Conservation (phyloP, 495 filamentous ascomycete genomes). For the Daldinia concentrica region DNA sequence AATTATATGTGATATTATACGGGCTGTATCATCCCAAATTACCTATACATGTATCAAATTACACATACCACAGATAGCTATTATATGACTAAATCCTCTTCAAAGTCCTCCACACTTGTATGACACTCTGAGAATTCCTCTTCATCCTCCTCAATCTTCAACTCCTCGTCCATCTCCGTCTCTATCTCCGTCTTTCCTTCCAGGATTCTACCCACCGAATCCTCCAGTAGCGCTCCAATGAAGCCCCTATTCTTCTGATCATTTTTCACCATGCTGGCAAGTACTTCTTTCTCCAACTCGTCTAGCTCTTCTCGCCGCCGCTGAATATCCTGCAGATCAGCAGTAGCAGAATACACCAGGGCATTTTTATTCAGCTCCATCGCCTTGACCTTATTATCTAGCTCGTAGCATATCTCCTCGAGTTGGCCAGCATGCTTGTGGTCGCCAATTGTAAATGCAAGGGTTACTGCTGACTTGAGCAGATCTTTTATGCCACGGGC, state of each 20-base stretch:
- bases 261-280: slow-evolving; percentile 40
- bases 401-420: slow-evolving; percentile 49
- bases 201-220: slow-evolving; percentile 46
- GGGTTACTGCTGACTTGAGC: slow-evolving; percentile 43
- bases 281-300: slow-evolving; percentile 44
- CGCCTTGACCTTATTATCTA: slow-evolving; percentile 48
- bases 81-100: background rate
- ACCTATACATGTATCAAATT: slow-evolving; percentile 1
- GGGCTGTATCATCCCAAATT: background rate
- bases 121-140: slow-evolving; percentile 7
- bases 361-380: slow-evolving; percentile 56
- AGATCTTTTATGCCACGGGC: slow-evolving; percentile 45
- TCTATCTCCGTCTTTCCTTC: slow-evolving; percentile 33
- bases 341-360: slow-evolving; percentile 46
- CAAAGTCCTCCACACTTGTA: background rate
- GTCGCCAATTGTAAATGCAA: slow-evolving; percentile 47
- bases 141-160: slow-evolving; percentile 6
- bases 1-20: background rate
- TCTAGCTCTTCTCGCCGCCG: slow-evolving; percentile 48
- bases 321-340: slow-evolving; percentile 45
- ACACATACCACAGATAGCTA: background rate
- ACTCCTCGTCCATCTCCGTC: slow-evolving; percentile 4
- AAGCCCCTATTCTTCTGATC: slow-evolving; percentile 49
- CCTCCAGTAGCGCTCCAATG: slow-evolving; percentile 49
- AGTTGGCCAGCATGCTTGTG: slow-evolving; percentile 46